Base-by-base conservation (phyloP, 2,329 filamentous ascomycete species). In the Metarhizium sp. region DNA sequence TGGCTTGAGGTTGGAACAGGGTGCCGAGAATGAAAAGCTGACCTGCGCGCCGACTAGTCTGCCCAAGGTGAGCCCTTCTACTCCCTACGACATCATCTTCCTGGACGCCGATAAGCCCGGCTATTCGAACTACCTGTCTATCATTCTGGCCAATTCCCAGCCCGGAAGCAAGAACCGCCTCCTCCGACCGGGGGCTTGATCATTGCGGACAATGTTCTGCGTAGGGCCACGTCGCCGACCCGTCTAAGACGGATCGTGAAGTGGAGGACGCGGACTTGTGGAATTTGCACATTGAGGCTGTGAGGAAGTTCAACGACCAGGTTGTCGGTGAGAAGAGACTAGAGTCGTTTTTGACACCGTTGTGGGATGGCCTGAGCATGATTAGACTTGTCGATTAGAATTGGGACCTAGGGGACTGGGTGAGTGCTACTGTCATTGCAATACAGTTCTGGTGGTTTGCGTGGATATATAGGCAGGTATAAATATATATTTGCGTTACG, bases 171-270 rank as follows among this genome's bases (percentile, higher is more conserved):
- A 25, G 25, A 25, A 14, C 14, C 72, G 77, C 6, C 70, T 82
- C 30, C 70, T 82, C 43, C 71, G 74, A 1, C 64, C 71, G 77
- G 75, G 7, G 78, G 77, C 0, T 66, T 81, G 55, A 76, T 82
- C 57, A 67, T 81, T 14, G 78, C 76, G 1, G 80, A 82, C 63
- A 82, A 82, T 55, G 72, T 78, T 46, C 70, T 83, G 30, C 74
- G 75, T 2, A 66, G 69, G 78, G 73, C 6, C 66, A 78, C 13
- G 75, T 81, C 3, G 78, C 75, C 4, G 70, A 72, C 52, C 56
- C 29, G 54, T 58, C 4, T 4, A 25, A 1, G 25, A 25, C 4
- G 25, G 25, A 25, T 25, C 25, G 25, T 25, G 25, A 25, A 25
- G 25, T 25, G 25, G 55, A 57, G 10, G 52, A 51, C 49, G 18